Percentiles rank a stretch among this genome's conserved stretches.
These are phyloP conservation scores for Talaromyces rugulosus DNA, from an alignment of 2,329 filamentous ascomycete species.

Conservation along the genomic window DNA sequence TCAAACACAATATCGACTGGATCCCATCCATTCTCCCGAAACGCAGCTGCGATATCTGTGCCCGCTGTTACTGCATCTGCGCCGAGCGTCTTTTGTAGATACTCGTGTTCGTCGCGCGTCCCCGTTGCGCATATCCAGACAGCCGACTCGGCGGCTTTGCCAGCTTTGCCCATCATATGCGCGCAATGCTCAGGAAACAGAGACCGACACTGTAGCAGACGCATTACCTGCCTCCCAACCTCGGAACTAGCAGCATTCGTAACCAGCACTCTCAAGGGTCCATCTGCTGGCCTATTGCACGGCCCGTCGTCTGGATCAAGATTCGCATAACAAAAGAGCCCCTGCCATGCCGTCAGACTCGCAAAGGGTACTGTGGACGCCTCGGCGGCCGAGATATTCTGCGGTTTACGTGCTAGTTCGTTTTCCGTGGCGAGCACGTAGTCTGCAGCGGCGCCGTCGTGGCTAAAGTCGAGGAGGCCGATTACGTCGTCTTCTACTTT, in stretches of 20 bases:
- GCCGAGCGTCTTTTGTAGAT: conserved; percentile 23
- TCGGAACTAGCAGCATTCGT: conserved; percentile 33
- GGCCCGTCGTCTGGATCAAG: conserved; percentile 23
- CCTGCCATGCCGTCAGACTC: conserved; percentile 40
- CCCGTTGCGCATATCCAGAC: conserved; percentile 38
- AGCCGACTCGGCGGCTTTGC: conserved; percentile 4
- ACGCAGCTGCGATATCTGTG: conserved; percentile 28
- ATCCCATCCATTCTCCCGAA: conserved; percentile 26
- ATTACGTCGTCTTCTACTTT: conserved; percentile 38
- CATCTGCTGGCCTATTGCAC: conserved; percentile 13
- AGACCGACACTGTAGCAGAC: conserved; percentile 31
- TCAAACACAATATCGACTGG: conserved; percentile 41
- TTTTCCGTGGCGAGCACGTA: conserved; percentile 34
- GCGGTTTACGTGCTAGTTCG: conserved; percentile 36
- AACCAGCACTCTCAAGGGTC: conserved; percentile 32
- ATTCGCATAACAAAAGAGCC: conserved; percentile 33
- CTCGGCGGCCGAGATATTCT: conserved; percentile 30
- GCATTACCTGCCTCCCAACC: conserved; percentile 33
- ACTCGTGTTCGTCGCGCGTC: conserved; percentile 20
- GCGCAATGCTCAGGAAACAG: conserved; percentile 23
- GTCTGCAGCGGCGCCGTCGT: conserved; percentile 40
- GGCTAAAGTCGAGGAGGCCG: conserved; percentile 32
- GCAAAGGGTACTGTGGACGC: conserved; percentile 36
- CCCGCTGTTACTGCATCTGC: conserved; percentile 33
- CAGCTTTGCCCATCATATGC: conserved; percentile 6